Conservation (phyloP, 495 filamentous ascomycete species). For the Tuber umbilicatum region DNA sequence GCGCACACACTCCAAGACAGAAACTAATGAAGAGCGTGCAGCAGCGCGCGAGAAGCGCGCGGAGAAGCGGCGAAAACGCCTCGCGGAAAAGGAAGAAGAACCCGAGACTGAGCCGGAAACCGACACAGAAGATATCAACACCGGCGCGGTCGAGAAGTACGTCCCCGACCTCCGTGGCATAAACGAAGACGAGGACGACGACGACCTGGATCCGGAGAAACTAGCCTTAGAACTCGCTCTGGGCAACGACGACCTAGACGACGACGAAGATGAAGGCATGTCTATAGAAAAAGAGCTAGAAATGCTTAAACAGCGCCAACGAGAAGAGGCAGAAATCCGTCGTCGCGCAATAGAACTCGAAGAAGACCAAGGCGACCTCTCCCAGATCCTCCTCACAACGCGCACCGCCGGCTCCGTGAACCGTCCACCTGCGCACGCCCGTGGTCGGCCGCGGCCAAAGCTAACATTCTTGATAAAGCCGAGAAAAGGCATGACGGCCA, state of each 20-base stretch:
- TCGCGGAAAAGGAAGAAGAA: not conserved
- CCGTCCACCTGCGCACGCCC: constrained; percentile 13
- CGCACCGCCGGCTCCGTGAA: constrained; percentile 23
- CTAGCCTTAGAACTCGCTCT: not conserved
- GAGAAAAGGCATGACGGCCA: constrained; percentile 33
- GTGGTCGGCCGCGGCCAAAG: constrained; percentile 26
- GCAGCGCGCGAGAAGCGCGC: not conserved
- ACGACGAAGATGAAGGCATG: constrained; percentile 19
- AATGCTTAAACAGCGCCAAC: constrained; percentile 4
- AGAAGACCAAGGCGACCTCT: not conserved
- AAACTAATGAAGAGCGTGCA: not conserved
- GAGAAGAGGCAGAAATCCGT: not conserved
- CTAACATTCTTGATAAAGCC: constrained; percentile 40
- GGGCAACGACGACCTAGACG: not conserved
- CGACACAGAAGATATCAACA: not conserved
- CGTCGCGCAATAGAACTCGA: not conserved
- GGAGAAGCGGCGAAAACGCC: not conserved
- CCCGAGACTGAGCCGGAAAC: not conserved
- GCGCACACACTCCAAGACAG: constrained; percentile 3
- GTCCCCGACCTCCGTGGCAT: not conserved
- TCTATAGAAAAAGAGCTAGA: constrained; percentile 22
- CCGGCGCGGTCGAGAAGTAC: not conserved
- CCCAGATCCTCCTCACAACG: constrained; percentile 8
- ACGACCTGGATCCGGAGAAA: not conserved
- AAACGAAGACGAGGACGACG: not conserved